A percentile compares a stretch with the other conserved stretches of the same genome.
These are phyloP conservation scores for Trapa incisa DNA, from an alignment of 345 rosid genomes.

Conservation along the genomic window DNA sequence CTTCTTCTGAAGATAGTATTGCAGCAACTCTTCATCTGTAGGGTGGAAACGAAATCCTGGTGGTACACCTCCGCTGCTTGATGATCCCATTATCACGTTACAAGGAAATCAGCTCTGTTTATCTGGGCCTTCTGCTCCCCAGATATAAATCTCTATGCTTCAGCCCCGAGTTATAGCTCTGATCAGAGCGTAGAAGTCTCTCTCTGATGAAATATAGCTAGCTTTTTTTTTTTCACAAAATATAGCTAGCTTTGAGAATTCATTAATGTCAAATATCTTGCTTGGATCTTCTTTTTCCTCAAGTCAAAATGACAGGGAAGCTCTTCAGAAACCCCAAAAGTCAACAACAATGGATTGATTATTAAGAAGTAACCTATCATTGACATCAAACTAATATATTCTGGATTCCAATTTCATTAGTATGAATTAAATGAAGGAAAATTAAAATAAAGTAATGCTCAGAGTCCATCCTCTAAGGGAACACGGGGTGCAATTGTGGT, in stretches of 20 bases:
- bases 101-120: background rate
- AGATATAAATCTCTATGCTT: background rate
- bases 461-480: no score
- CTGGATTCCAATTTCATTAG: no score
- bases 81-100: constrained; percentile 11
- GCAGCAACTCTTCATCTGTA: constrained; percentile 89
- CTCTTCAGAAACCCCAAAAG: background rate
- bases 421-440: no score
- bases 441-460: no score
- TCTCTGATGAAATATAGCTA: background rate
- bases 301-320: background rate
- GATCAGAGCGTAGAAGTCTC: background rate
- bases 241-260: no score
- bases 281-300: background rate
- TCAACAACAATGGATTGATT: background rate
- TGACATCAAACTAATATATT: background rate
- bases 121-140: background rate
- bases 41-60: constrained; percentile 97
- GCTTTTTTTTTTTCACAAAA: no score
- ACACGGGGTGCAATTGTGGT: no score
- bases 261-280: background rate
- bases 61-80: constrained; percentile 73
- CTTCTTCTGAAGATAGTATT: constrained; percentile 88
- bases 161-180: background rate
- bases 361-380: background rate